Evolutionary conservation across 2,329 filamentous ascomycete species (phyloP).

Genomic region (Blastomyces parvus): DNA sequence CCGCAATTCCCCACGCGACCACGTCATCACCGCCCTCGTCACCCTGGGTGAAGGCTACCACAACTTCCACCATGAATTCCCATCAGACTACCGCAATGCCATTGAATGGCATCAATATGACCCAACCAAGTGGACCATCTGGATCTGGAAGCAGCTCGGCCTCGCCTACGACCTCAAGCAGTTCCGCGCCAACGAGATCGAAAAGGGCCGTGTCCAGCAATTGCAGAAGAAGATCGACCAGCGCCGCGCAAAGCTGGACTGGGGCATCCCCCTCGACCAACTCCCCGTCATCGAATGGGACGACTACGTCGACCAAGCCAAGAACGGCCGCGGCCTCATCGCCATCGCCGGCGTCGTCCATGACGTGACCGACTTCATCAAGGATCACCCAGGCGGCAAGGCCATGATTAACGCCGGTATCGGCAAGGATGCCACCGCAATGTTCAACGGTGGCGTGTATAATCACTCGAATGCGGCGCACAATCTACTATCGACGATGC

Average conservation of each 20-base stretch:
- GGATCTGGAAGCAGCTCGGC: constrained; percentile 71
- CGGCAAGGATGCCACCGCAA: constrained; percentile 79
- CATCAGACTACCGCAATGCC: constrained; percentile 84
- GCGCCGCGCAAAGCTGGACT: constrained; percentile 71
- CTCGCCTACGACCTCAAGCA: constrained; percentile 81
- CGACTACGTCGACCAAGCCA: constrained; percentile 67
- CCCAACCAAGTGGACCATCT: constrained; percentile 84
- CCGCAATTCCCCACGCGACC: constrained; percentile 81
- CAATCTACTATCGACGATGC: constrained; percentile 80
- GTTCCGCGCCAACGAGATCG: constrained; percentile 85
- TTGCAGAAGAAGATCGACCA: constrained; percentile 88
- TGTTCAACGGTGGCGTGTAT: constrained; percentile 89
- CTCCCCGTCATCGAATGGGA: constrained; percentile 81
- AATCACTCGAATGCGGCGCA: constrained; percentile 83
- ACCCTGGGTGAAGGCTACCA: constrained; percentile 86
- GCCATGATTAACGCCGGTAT: constrained; percentile 73
- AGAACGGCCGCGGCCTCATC: constrained; percentile 65
- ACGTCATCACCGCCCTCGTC: constrained; percentile 74
- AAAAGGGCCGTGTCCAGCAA: constrained; percentile 83
- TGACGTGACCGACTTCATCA: constrained; percentile 75
- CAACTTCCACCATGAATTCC: constrained; percentile 95
- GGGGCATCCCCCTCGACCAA: constrained; percentile 76
- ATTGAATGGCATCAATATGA: constrained; percentile 89
- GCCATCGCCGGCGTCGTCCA: constrained; percentile 78
- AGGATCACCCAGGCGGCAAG: constrained; percentile 83